Conservation (phyloP, 2,329 filamentous ascomycete species). For the Scedosporium minutisporum region DNA sequence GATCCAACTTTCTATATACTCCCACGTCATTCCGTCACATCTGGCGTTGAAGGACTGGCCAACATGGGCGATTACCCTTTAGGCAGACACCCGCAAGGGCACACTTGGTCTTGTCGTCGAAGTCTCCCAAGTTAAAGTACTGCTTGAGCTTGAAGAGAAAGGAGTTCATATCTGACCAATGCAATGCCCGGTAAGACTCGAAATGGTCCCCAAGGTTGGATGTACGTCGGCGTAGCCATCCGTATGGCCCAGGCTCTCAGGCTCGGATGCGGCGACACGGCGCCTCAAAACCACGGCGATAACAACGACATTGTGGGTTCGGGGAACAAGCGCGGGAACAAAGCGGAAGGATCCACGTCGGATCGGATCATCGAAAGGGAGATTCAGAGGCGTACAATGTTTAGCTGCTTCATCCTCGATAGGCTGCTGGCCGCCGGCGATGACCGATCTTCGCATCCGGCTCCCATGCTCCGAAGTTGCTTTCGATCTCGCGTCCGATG, state of each 20-base stretch:
- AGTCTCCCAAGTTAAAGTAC: too few relatives aligned
- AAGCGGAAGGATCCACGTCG: not conserved
- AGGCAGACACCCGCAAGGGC: too few relatives aligned
- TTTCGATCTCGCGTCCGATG: conserved; percentile 52
- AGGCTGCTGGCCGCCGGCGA: conserved; percentile 58
- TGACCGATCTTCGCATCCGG: conserved; percentile 54
- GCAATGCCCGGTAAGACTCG: too few relatives aligned
- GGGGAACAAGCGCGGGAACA: not conserved
- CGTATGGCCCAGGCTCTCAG: conserved; percentile 53
- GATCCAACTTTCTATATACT: too few relatives aligned
- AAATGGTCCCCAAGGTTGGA: conserved; percentile 44
- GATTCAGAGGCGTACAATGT: conserved; percentile 59
- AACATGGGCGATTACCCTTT: too few relatives aligned
- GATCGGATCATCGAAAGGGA: conserved; percentile 42
- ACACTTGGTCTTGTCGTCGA: too few relatives aligned
- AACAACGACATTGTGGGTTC: not conserved
- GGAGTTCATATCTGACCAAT: too few relatives aligned
- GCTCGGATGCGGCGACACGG: conserved; percentile 45
- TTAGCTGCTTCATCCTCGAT: conserved; percentile 65
- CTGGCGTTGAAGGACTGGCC: too few relatives aligned
- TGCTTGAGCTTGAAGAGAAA: too few relatives aligned
- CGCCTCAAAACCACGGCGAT: not conserved
- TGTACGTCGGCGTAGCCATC: conserved; percentile 55
- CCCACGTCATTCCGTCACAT: too few relatives aligned
- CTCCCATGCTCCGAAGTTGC: conserved; percentile 58